These are phyloP conservation scores for Colletotrichum simmondsii DNA, from an alignment of 2,329 filamentous ascomycete species.

Conservation along the genomic window DNA sequence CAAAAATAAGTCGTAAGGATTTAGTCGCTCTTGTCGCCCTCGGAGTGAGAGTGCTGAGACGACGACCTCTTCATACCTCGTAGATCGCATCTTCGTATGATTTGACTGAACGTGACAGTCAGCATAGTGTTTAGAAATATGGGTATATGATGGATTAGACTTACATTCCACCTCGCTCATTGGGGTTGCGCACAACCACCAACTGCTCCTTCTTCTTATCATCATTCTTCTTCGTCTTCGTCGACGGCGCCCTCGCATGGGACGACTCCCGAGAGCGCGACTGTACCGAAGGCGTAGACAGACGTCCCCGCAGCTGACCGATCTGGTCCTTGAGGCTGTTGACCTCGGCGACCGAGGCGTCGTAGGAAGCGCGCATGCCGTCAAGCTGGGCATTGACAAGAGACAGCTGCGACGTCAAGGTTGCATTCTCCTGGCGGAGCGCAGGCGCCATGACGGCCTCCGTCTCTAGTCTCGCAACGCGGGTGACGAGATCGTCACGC, in stretches of 20 bases:
- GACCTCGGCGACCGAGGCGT: slow-evolving; percentile 29
- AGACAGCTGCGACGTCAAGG: slow-evolving; percentile 26
- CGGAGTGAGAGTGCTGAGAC: slow-evolving; percentile 21
- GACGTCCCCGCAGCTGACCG: slow-evolving; percentile 19
- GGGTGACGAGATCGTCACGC: slow-evolving; percentile 27
- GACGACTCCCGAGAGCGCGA: slow-evolving; percentile 21
- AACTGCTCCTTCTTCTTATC: slow-evolving; percentile 36
- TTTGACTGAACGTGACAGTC: slow-evolving; percentile 19
- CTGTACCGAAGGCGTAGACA: slow-evolving; percentile 25
- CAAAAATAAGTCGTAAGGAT: not conserved
- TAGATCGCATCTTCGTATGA: slow-evolving; percentile 34
- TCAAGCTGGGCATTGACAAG: slow-evolving; percentile 33
- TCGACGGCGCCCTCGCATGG: slow-evolving; percentile 14
- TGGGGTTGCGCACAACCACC: slow-evolving; percentile 34
- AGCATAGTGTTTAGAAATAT: not conserved
- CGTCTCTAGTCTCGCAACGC: slow-evolving; percentile 16
- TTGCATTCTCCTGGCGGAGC: slow-evolving; percentile 31
- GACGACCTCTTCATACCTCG: slow-evolving; percentile 22
- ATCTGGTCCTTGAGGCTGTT: slow-evolving; percentile 30
- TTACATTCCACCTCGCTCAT: slow-evolving; percentile 34
- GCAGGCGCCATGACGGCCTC: slow-evolving; percentile 23
- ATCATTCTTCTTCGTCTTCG: slow-evolving; percentile 29
- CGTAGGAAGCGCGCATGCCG: slow-evolving; percentile 25
- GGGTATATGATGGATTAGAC: not conserved
- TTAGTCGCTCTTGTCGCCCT: slow-evolving; percentile 31